Evolutionary conservation across 2,329 filamentous ascomycete species (phyloP).

Genomic region (Aaosphaeria arxii): DNA sequence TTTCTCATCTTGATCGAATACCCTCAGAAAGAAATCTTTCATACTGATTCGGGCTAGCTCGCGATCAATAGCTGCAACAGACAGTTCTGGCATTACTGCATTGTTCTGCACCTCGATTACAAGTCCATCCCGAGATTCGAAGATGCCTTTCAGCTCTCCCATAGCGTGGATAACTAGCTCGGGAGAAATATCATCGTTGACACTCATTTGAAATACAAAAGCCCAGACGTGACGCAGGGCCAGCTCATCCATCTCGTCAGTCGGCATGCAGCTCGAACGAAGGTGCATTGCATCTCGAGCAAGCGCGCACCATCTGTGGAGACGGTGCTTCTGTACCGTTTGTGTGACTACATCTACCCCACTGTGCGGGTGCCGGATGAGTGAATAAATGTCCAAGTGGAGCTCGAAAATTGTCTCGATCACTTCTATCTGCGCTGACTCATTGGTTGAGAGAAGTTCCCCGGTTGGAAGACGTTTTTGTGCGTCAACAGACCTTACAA

Average conservation of each 20-base stretch:
- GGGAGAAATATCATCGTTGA: constrained; percentile 54
- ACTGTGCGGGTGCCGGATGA: constrained; percentile 60
- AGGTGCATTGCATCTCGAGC: constrained; percentile 53
- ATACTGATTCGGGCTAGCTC: constrained; percentile 91
- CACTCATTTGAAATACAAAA: constrained; percentile 59
- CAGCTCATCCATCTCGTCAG: constrained; percentile 39
- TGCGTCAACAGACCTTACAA: constrained; percentile 13
- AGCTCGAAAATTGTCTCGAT: constrained; percentile 63
- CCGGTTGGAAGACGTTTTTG: neutral
- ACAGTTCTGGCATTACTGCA: constrained; percentile 82
- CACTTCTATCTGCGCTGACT: constrained; percentile 48
- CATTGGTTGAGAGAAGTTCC: constrained; percentile 18
- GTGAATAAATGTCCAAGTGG: constrained; percentile 63
- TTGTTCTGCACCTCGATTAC: constrained; percentile 74
- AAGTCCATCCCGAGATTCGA: constrained; percentile 48
- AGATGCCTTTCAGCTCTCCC: constrained; percentile 57
- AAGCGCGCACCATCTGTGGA: constrained; percentile 59
- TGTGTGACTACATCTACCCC: constrained; percentile 53
- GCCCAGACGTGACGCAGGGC: constrained; percentile 65
- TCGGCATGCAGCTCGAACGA: constrained; percentile 20
- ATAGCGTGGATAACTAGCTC: constrained; percentile 62
- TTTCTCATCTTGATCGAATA: constrained; percentile 80
- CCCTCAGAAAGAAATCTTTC: constrained; percentile 89
- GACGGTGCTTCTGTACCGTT: constrained; percentile 54
- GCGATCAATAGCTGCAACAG: constrained; percentile 75